Conservation (phyloP, 768 basidiomycete genomes). For the Pisolithus microcarpus region DNA sequence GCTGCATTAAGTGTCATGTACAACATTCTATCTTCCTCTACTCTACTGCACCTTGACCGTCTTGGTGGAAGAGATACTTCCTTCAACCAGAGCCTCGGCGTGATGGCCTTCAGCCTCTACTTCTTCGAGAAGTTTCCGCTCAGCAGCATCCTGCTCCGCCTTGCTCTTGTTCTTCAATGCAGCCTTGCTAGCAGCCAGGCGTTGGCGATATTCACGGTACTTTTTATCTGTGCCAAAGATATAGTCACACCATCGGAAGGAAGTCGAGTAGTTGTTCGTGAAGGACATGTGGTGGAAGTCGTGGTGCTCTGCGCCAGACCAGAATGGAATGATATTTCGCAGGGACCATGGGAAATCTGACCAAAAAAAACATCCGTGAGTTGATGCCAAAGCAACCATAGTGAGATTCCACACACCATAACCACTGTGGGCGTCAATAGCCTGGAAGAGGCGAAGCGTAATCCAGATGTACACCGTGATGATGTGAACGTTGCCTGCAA, state of each 20-base stretch:
- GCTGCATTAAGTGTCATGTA: neutral
- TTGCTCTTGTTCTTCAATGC: slow-evolving; percentile 45
- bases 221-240: slow-evolving; percentile 87
- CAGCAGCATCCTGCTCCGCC: slow-evolving; percentile 47
- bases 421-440: slow-evolving; percentile 94
- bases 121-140: slow-evolving; percentile 58
- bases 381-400: neutral
- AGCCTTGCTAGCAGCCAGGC: slow-evolving; percentile 55
- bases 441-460: slow-evolving; percentile 89
- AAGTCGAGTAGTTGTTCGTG: slow-evolving; percentile 88
- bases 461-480: slow-evolving; percentile 93
- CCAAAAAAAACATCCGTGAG: neutral
- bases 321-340: slow-evolving; percentile 87
- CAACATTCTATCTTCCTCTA: neutral
- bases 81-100: slow-evolving; percentile 54
- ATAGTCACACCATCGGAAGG: slow-evolving; percentile 90
- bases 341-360: slow-evolving; percentile 97
- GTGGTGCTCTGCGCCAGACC: slow-evolving; percentile 96
- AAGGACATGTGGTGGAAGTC: slow-evolving; percentile 99
- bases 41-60: slow-evolving; percentile 22
- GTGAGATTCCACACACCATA: slow-evolving; percentile 55
- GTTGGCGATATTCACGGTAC: slow-evolving; percentile 74
- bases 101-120: slow-evolving; percentile 66
- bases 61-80: slow-evolving; percentile 18
- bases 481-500: slow-evolving; percentile 74